Evolutionary conservation across 768 basidiomycete species (phyloP), one percentile per base, ranked within the genome.

Genomic region (Nidularia sp.): DNA sequence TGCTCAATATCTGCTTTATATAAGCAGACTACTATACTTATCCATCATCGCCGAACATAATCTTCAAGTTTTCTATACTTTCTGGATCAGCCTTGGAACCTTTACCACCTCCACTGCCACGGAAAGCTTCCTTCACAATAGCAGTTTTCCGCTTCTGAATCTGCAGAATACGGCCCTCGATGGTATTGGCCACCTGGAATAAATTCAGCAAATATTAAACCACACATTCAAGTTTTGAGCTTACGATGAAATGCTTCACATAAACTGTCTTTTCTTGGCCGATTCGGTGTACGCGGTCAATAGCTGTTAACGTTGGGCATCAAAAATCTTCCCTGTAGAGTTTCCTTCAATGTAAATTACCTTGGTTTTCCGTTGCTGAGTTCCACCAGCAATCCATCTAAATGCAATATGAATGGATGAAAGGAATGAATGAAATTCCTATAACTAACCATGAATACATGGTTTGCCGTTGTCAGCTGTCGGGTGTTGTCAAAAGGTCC

Each of bases 311-410:
- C 7, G 22, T 36, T 9, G 2, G 9, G 42, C 41, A 44, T 15
- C 34, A 45, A n/a, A 44, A 29, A 29, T 29, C 25, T 29, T 29
- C 25, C 25, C 25, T 29, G 25, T 29, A 29, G 25, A 29, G 25
- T 29, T 29, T 29, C 25, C 25, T 29, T 29, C 25, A 29, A 29
- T 29, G 25, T 29, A 29, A 34, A 45, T 49, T 57, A 83, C 86
- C 88, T 79, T 93, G 90, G 48, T 84, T 84, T 63, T 93, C 91
- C 3, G 78, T 83, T 0, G 90, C 89, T 4, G 87, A 81, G 63
- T 92, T 93, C 90, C 90, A 93, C 90, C 90, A 92, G 58, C 89
- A 93, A 60, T 92, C 90, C 90, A 93, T 93, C 90, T 92, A 52
- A 7, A 42, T 45, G 34, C 51, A 1, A 39, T 46, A 48, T 59